Conservation (phyloP, 306 rosid genomes). For the Pueraria montana region DNA sequence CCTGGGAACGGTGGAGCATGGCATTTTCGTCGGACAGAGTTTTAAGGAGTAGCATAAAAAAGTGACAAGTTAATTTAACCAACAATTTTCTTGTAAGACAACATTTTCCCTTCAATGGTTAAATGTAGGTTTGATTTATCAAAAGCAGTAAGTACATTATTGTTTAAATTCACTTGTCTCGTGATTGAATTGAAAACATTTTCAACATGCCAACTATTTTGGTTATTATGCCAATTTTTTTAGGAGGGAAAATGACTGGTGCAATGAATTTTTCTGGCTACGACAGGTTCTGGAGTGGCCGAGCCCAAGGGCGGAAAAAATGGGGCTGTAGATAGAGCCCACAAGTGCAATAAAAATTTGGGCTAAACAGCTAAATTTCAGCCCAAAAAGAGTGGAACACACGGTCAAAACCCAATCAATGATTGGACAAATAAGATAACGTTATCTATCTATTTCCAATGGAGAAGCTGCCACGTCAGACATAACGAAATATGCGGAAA, state of each 20-base stretch:
- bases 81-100: not conserved
- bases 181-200: not conserved
- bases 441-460: slow-evolving; percentile 58
- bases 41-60: not conserved
- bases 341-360: not conserved
- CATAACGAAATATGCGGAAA: slow-evolving; percentile 50
- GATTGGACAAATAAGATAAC: slow-evolving; percentile 73
- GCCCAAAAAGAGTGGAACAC: slow-evolving; percentile 1
- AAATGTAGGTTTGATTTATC: not conserved
- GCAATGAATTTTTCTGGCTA: not conserved
- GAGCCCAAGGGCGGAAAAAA: not conserved
- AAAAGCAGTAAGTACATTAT: not conserved
- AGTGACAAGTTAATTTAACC: not conserved
- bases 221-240: not conserved
- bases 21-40: not conserved
- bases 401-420: not conserved
- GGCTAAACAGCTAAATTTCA: not conserved
- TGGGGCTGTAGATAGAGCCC: not conserved
- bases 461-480: slow-evolving; percentile 82
- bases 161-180: not conserved
- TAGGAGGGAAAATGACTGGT: not conserved
- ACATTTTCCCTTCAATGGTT: slow-evolving; percentile 1
- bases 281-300: not conserved
- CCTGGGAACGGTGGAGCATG: not conserved
- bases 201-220: not conserved